These are phyloP conservation scores for Xylona heveae DNA, from an alignment of 495 filamentous ascomycete species.

Conservation along the genomic window DNA sequence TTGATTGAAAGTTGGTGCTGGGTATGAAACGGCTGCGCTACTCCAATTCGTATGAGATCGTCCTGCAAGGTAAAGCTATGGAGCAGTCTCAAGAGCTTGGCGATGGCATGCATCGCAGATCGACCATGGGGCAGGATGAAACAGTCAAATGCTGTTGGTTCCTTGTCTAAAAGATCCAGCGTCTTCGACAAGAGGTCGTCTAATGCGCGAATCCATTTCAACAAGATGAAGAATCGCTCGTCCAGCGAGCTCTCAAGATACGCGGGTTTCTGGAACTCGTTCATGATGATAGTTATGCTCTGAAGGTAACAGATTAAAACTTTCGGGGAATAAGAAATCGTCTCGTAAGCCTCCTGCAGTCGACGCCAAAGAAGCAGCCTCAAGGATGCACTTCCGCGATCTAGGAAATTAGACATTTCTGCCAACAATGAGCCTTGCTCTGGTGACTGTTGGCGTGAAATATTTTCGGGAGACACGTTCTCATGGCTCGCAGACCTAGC, in stretches of 20 bases:
- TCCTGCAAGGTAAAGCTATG: conserved; percentile 64
- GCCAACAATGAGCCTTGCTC: conserved; percentile 16
- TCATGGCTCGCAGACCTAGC: too few species aligned
- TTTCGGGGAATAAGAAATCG: conserved; percentile 64
- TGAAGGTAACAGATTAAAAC: conserved; percentile 68
- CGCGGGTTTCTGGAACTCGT: conserved; percentile 41
- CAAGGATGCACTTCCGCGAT: conserved; percentile 57
- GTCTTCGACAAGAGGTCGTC: conserved; percentile 52
- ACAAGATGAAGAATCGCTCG: conserved; percentile 40
- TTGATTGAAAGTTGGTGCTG: not conserved
- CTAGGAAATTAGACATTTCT: conserved; percentile 59
- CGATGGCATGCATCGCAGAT: conserved; percentile 44
- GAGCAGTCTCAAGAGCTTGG: conserved; percentile 43
- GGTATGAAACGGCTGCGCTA: not conserved
- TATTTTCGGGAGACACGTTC: too few species aligned
- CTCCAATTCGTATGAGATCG: conserved; percentile 53
- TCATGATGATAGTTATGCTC: conserved; percentile 61
- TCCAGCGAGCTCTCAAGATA: conserved; percentile 37
- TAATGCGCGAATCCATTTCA: conserved; percentile 55
- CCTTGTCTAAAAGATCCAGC: conserved; percentile 39
- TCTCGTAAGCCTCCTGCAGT: conserved; percentile 67
- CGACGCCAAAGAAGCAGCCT: conserved; percentile 73
- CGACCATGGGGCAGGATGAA: conserved; percentile 57
- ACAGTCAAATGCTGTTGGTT: conserved; percentile 54
- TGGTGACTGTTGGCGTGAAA: conserved; percentile 1